Base-by-base conservation (phyloP, 2,329 filamentous ascomycete genomes). In the Coniosporium tulheliwenetii region DNA sequence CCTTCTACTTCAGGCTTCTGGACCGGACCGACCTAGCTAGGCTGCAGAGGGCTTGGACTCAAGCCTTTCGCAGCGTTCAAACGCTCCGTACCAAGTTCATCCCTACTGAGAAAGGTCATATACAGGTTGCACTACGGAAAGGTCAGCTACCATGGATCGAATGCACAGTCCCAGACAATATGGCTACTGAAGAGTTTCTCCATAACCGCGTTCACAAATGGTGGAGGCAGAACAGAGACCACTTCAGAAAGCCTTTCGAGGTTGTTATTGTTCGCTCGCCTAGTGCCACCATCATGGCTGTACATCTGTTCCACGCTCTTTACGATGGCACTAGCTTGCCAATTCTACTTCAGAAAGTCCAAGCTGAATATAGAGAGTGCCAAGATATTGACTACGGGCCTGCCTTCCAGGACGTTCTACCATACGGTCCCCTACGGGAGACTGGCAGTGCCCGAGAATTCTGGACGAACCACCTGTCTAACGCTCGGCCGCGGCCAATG, bases 301-400 rank as follows among this genome's bases (percentile, higher is more conserved):
- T 93, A 2, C 71, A 81, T 37, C 77, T 93, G 1, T 93, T 94
- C 59, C 87, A 95, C 54, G 85, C 74, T 0, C 58, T 94, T 0
- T 95, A 95, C 50, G 87, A 95, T 57, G 87, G 85, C 1, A 80
- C 73, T 47, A 89, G 85, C 45, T 70, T 93, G 33, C 68, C 71
- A 1, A 56, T 85, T 16, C 67, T 93, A 33, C 66, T 93, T 14
- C 55, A 71, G 2, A 60, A 68, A 14, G 65, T 93, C 2, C 59
- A 63, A 26, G 50, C 61, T 2, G 60, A 67, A 4, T 85, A 84
- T 49, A 47, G 52, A 12, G 52, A 52, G 1, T 34, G 45, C 2
- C 13, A 46, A 16, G 50, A 37, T 7, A 50, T 43, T 32, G 49
- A 53, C 1, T 50, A 55, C 7, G 65, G 64, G 0, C 75, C 75